phyloP scores from a whole-genome alignment of 2,329 filamentous ascomycete species.

The Beauveria varroae region DNA sequence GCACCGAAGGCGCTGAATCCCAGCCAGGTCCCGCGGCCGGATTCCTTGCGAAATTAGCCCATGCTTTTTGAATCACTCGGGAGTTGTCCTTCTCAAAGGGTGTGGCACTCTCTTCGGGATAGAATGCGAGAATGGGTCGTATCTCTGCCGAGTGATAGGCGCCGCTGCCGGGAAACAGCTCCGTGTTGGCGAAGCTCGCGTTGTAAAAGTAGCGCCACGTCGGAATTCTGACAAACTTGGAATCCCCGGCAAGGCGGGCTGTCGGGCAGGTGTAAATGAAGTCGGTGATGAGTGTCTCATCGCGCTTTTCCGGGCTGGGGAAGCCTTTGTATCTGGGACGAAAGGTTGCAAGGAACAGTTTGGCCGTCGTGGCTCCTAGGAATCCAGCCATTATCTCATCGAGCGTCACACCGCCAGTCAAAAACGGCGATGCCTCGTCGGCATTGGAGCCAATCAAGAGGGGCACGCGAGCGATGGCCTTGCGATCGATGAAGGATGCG shows the following conservation, averaged over 20 bases:
- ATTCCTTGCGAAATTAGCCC: conserved; percentile 23
- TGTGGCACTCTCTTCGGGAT: conserved; percentile 14
- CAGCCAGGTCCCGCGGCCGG: conserved; percentile 20
- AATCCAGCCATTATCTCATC: neutral
- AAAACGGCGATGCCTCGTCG: conserved; percentile 5
- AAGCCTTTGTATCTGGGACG: neutral
- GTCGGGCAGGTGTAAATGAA: conserved; percentile 17
- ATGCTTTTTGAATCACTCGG: conserved; percentile 20
- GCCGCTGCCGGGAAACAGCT: conserved; percentile 27
- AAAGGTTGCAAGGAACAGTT: neutral
- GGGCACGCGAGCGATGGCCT: conserved; percentile 4
- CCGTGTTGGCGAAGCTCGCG: conserved; percentile 40
- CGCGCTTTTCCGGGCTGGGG: conserved; percentile 11
- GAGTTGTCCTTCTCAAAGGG: conserved; percentile 16
- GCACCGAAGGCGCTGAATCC: conserved; percentile 16
- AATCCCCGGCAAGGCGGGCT: conserved; percentile 23
- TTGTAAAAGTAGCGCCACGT: conserved; percentile 40
- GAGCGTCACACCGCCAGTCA: neutral
- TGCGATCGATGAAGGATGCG: neutral
- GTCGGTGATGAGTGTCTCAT: conserved; percentile 18
- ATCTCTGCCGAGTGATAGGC: conserved; percentile 41
- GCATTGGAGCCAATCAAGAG: conserved; percentile 9
- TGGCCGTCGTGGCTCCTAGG: neutral
- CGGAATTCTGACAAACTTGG: conserved; percentile 24
- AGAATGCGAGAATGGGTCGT: conserved; percentile 35